Evolutionary conservation across 2,329 filamentous ascomycete species (phyloP).

Genomic region (Cephalotrichum gorgonifer): DNA sequence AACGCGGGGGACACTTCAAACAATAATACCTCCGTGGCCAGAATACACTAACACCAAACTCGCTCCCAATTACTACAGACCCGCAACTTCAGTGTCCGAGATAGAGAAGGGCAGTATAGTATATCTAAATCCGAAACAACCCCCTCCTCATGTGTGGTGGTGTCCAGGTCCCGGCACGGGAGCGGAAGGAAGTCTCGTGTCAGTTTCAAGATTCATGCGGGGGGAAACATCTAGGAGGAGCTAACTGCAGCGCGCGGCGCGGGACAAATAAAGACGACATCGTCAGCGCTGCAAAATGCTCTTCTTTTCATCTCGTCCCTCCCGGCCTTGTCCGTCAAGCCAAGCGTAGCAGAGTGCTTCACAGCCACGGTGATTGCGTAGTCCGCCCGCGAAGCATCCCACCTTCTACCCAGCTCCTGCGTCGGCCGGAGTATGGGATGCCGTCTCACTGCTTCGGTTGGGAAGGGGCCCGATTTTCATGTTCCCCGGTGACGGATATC

Average conservation of each 20-base stretch:
- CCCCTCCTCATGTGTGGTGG: background rate
- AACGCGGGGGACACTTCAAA: too few species aligned
- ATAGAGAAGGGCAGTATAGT: background rate
- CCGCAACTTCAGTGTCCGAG: too few species aligned
- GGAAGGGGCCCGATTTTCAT: background rate
- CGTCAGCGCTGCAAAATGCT: background rate
- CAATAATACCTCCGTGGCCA: too few species aligned
- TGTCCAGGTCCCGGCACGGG: background rate
- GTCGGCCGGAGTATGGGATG: background rate
- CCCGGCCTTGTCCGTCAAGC: background rate
- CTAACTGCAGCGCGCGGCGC: background rate
- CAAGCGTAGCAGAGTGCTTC: background rate
- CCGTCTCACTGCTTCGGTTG: background rate
- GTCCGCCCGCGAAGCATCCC: background rate
- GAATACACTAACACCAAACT: too few species aligned
- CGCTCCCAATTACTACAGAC: too few species aligned
- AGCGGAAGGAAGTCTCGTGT: conserved; percentile 4
- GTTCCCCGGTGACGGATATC: background rate
- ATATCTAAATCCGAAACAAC: conserved; percentile 2
- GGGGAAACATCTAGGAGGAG: too few species aligned
- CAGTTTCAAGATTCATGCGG: conserved; percentile 3
- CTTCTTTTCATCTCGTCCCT: background rate
- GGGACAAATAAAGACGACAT: background rate
- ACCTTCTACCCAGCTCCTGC: background rate
- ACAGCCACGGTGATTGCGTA: background rate